Conservation (phyloP, 1,284 basidiomycete genomes). For the Ganoderma lingzhi region DNA sequence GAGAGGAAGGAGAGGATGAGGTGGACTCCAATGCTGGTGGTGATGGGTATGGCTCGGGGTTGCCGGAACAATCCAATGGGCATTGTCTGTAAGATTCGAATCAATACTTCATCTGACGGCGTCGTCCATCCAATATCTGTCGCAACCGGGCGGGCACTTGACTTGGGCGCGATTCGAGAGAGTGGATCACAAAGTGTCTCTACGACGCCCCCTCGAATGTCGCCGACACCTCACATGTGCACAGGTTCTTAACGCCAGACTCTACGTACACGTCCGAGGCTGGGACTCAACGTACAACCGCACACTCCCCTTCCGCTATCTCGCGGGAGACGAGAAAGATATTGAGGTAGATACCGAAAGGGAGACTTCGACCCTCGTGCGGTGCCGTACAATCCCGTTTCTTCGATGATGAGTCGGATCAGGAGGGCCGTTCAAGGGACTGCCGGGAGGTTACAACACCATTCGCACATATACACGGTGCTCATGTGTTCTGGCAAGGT, state of each 20-base stretch:
- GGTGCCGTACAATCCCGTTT: no score
- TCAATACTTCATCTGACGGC: not conserved
- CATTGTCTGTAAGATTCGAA: not conserved
- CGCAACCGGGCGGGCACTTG: not conserved
- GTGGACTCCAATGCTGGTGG: not conserved
- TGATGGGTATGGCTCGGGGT: not conserved
- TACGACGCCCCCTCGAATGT: not conserved
- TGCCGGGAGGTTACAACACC: no score
- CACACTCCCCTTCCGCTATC: no score
- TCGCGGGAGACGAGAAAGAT: no score
- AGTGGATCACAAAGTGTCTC: not conserved
- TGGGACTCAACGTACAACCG: not conserved
- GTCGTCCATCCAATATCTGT: not conserved
- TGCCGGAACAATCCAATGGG: not conserved
- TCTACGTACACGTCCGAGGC: not conserved
- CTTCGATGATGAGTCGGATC: no score
- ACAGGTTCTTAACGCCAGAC: not conserved
- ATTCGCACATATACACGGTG: no score
- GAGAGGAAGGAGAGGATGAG: slow-evolving; percentile 10
- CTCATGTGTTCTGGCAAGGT: no score
- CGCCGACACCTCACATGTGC: not conserved
- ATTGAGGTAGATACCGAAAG: no score
- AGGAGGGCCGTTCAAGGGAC: no score
- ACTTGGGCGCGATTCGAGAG: not conserved
- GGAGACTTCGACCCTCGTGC: no score